These are phyloP conservation scores for Multifurca ochricompacta DNA, from an alignment of 768 basidiomycete genomes.

Conservation along the genomic window DNA sequence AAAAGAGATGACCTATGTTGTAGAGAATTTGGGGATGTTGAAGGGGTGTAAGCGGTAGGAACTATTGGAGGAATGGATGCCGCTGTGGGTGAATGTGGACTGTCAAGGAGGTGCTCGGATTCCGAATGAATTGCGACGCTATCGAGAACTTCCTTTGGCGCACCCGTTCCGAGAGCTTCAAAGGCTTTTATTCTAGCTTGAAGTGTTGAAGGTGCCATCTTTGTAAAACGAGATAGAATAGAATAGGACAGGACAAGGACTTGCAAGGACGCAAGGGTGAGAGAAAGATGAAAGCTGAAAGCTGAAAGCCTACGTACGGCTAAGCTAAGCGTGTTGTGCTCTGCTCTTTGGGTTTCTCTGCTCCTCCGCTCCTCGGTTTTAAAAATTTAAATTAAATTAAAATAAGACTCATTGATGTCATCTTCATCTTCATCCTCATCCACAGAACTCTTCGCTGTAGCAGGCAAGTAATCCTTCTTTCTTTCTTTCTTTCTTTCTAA, in stretches of 20 bases:
- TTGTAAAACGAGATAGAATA: background rate
- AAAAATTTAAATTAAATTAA: too few relatives aligned
- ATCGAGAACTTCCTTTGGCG: constrained; percentile 14
- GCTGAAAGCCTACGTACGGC: too few relatives aligned
- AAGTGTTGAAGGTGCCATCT: constrained; percentile 17
- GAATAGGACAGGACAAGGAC: background rate
- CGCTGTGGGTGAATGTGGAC: constrained; percentile 8
- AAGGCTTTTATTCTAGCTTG: constrained; percentile 21
- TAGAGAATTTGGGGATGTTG: constrained; percentile 12
- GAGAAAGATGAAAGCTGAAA: too few relatives aligned
- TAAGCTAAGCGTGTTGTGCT: too few relatives aligned
- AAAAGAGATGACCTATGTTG: constrained; percentile 45
- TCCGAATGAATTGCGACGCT: constrained; percentile 11
- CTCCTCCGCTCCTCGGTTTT: too few relatives aligned
- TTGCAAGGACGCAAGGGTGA: background rate
- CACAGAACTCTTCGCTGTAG: constrained; percentile 64
- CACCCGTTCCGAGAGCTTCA: constrained; percentile 15
- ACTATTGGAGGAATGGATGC: constrained; percentile 14
- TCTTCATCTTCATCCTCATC: constrained; percentile 32
- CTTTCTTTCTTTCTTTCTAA: too few relatives aligned
- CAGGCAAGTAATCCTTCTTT: constrained; percentile 49
- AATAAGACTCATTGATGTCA: too few relatives aligned
- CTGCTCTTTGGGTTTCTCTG: too few relatives aligned
- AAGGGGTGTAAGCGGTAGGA: constrained; percentile 10
- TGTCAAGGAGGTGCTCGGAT: constrained; percentile 19